phyloP scores from a whole-genome alignment of 1,139 yeast genomes.

The Lodderomyces theae region DNA sequence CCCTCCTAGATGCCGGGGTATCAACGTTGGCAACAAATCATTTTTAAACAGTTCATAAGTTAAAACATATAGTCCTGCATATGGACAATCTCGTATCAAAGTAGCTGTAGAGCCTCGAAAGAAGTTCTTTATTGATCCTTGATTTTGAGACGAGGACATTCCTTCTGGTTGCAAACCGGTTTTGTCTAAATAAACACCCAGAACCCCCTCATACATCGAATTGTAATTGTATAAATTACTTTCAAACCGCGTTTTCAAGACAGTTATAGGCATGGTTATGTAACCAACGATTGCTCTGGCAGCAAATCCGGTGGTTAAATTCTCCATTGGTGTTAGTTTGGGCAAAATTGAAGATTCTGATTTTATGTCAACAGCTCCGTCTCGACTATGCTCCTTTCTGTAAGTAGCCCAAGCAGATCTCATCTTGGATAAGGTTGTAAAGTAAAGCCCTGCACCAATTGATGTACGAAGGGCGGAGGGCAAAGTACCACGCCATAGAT shows the following conservation, averaged over 20 bases:
- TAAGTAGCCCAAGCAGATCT: constrained; percentile 51
- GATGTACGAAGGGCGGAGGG: constrained; percentile 91
- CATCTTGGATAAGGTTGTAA: constrained; percentile 65
- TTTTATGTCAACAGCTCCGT: constrained; percentile 6
- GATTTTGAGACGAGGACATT: not conserved
- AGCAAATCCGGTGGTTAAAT: constrained; percentile 71
- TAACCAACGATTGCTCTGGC: constrained; percentile 83
- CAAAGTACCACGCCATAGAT: constrained; percentile 89
- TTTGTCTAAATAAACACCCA: constrained; percentile 49
- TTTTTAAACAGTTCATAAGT: constrained; percentile 74
- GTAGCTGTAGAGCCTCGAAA: constrained; percentile 89
- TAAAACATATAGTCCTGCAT: constrained; percentile 88
- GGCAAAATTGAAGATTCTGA: constrained; percentile 51
- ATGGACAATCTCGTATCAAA: constrained; percentile 87
- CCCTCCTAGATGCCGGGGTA: constrained; percentile 7
- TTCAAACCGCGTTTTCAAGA: constrained; percentile 87
- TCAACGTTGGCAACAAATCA: constrained; percentile 24
- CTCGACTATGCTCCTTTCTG: constrained; percentile 16
- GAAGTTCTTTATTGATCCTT: constrained; percentile 56
- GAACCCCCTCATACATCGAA: constrained; percentile 61
- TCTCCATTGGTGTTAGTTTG: constrained; percentile 64
- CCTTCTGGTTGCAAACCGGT: constrained; percentile 1
- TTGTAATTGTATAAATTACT: constrained; percentile 69
- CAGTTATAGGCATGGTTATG: constrained; percentile 95
- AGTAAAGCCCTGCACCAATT: constrained; percentile 83